Evolutionary conservation across 768 basidiomycete genomes (phyloP).

Genomic region (Tephrocybe sp.): DNA sequence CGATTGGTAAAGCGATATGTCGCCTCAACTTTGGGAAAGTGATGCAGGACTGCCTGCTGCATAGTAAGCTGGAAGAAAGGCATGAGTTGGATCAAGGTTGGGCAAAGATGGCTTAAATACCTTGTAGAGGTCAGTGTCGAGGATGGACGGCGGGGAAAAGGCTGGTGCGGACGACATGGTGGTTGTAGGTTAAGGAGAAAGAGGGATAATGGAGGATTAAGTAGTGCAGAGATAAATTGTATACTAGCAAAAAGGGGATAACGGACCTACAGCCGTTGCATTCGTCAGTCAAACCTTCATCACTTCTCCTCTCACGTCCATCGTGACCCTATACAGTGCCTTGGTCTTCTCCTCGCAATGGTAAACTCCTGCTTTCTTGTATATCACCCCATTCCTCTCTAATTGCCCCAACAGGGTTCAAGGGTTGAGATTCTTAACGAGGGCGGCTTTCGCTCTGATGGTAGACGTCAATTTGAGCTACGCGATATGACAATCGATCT

Average conservation of each 20-base stretch:
- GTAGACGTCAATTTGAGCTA: conserved; percentile 89
- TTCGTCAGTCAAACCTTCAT: conserved; percentile 5
- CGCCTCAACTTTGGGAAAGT: conserved; percentile 71
- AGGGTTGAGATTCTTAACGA: conserved; percentile 79
- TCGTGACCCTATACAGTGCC: conserved; percentile 2
- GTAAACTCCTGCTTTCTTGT: conserved; percentile 13
- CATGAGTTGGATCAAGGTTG: background rate
- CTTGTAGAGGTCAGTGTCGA: conserved; percentile 97
- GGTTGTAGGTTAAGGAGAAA: conserved; percentile 10
- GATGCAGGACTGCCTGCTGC: conserved; percentile 87
- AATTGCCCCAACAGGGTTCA: conserved; percentile 35
- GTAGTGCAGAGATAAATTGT: background rate
- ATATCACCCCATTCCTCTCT: conserved; percentile 1
- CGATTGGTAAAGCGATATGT: conserved; percentile 85
- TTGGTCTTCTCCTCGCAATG: conserved; percentile 1
- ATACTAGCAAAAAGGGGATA: conserved; percentile 16
- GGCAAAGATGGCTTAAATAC: conserved; percentile 30
- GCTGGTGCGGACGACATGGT: conserved; percentile 39
- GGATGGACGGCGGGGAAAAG: conserved; percentile 51
- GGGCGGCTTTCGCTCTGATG: conserved; percentile 89
- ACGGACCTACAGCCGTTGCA: conserved; percentile 1
- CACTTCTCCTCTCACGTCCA: conserved; percentile 1
- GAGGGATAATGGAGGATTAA: background rate
- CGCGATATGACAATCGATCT: conserved; percentile 81
- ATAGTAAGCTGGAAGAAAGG: conserved; percentile 70